A percentile compares a stretch with the other conserved stretches of the same genome.
phyloP scores from a whole-genome alignment of 495 filamentous ascomycete species.

The Neurospora hispaniola region DNA sequence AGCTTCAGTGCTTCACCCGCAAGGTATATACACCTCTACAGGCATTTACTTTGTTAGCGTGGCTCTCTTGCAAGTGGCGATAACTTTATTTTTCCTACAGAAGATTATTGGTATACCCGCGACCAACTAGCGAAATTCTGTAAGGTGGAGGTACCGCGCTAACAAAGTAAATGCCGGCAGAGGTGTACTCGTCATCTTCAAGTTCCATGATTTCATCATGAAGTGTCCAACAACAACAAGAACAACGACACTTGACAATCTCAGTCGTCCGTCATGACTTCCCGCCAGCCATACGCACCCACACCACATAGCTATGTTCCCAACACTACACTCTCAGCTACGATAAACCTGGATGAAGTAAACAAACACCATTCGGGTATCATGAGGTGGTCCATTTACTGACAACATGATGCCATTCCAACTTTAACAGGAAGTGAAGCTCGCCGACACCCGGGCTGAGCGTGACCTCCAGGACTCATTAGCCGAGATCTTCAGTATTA shows the following conservation, averaged over 20 bases:
- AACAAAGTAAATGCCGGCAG: too few species aligned
- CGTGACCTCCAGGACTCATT: constrained; percentile 92
- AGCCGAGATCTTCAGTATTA: constrained; percentile 95
- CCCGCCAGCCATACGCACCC: constrained; percentile 63
- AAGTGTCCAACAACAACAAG: background rate
- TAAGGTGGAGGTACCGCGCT: too few species aligned
- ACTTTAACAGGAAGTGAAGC: constrained; percentile 69
- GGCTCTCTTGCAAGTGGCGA: too few species aligned
- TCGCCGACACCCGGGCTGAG: constrained; percentile 72
- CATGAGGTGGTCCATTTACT: background rate
- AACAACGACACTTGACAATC: background rate
- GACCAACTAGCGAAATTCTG: too few species aligned
- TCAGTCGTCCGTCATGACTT: constrained; percentile 28
- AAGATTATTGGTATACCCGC: too few species aligned
- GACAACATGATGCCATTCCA: background rate
- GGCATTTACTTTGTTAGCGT: too few species aligned
- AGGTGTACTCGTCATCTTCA: background rate
- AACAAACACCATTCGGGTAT: constrained; percentile 7
- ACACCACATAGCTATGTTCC: constrained; percentile 87
- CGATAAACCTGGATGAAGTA: constrained; percentile 88
- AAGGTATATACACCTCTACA: background rate
- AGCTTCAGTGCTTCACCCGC: background rate
- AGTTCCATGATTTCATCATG: background rate
- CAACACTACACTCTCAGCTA: constrained; percentile 65
- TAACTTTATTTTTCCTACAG: too few species aligned